Percentiles rank a stretch among this genome's conserved stretches.
Evolutionary conservation across 805 yeast genomes (phyloP).

Genomic region (Nakazawaea anatomiae): DNA sequence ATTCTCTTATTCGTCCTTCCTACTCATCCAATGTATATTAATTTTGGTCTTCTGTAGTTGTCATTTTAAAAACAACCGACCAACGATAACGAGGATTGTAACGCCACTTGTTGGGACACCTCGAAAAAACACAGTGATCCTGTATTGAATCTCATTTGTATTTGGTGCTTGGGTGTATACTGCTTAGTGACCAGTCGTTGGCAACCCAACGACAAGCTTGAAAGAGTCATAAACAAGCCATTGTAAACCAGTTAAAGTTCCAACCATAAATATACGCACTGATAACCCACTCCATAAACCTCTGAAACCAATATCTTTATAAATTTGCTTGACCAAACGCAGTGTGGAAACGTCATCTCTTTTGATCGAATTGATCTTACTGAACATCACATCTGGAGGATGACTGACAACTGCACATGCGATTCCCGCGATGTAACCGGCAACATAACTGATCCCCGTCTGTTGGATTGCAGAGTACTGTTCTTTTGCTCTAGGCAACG

Average conservation of each 20-base stretch:
- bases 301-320: slow-evolving; percentile 10
- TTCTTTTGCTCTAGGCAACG: slow-evolving; percentile 7
- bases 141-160: too few species aligned
- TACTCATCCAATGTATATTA: too few species aligned
- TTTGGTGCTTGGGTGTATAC: neutral
- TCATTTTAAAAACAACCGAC: too few species aligned
- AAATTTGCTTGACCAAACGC: slow-evolving; percentile 2
- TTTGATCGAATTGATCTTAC: slow-evolving; percentile 6
- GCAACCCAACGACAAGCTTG: slow-evolving; percentile 9
- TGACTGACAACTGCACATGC: slow-evolving; percentile 9
- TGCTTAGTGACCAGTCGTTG: slow-evolving; percentile 10
- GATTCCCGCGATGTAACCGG: slow-evolving; percentile 11
- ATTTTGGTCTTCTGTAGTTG: too few species aligned
- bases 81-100: too few species aligned
- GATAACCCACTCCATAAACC: slow-evolving; percentile 11
- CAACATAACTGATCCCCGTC: slow-evolving; percentile 6
- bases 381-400: slow-evolving; percentile 11
- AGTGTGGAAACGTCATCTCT: neutral
- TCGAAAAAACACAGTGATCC: too few species aligned
- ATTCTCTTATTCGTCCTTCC: too few species aligned
- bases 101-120: too few species aligned
- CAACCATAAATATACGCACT: slow-evolving; percentile 9
- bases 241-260: slow-evolving; percentile 12
- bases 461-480: slow-evolving; percentile 7
- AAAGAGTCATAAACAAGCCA: slow-evolving; percentile 10